Percentiles rank a stretch among this genome's conserved stretches.
Conservation (phyloP, 768 basidiomycete genomes). For the Sarcomyxa edulis region DNA sequence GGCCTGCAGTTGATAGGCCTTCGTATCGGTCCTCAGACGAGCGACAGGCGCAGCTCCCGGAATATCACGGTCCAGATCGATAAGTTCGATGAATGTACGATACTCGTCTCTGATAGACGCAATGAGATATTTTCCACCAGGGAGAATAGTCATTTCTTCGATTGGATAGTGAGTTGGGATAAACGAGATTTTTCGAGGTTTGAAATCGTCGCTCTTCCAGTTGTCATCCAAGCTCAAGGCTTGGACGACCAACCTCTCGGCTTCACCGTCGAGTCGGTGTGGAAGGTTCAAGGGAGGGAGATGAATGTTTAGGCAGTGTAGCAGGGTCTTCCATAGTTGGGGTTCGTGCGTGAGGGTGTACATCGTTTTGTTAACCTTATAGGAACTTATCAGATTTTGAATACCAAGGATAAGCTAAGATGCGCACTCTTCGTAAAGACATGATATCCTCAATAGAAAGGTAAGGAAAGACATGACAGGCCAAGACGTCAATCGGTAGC, state of each 20-base stretch:
- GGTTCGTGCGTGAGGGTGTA: slow-evolving; percentile 64
- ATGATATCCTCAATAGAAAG: slow-evolving; percentile 43
- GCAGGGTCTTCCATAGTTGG: slow-evolving; percentile 63
- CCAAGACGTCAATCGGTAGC: slow-evolving; percentile 33
- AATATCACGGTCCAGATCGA: slow-evolving; percentile 48
- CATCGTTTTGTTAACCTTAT: slow-evolving; percentile 52
- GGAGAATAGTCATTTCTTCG: slow-evolving; percentile 51
- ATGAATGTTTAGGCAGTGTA: slow-evolving; percentile 48
- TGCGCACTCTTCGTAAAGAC: slow-evolving; percentile 35
- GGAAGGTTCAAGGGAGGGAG: slow-evolving; percentile 60
- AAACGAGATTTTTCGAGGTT: slow-evolving; percentile 19
- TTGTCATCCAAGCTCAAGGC: slow-evolving; percentile 57
- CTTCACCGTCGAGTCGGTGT: slow-evolving; percentile 38
- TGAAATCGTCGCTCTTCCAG: slow-evolving; percentile 42
- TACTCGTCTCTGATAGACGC: slow-evolving; percentile 50
- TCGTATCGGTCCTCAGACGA: slow-evolving; percentile 39
- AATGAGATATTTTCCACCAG: slow-evolving; percentile 65
- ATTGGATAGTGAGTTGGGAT: slow-evolving; percentile 30
- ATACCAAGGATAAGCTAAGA: neutral
- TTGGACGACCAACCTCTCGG: slow-evolving; percentile 55
- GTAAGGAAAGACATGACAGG: slow-evolving; percentile 37
- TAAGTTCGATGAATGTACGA: slow-evolving; percentile 45
- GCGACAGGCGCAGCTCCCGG: slow-evolving; percentile 40
- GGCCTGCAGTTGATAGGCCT: slow-evolving; percentile 54
- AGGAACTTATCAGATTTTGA: neutral